Evolutionary conservation across 2,329 filamentous ascomycete genomes (phyloP).

Genomic region (Colletotrichum liriopes): DNA sequence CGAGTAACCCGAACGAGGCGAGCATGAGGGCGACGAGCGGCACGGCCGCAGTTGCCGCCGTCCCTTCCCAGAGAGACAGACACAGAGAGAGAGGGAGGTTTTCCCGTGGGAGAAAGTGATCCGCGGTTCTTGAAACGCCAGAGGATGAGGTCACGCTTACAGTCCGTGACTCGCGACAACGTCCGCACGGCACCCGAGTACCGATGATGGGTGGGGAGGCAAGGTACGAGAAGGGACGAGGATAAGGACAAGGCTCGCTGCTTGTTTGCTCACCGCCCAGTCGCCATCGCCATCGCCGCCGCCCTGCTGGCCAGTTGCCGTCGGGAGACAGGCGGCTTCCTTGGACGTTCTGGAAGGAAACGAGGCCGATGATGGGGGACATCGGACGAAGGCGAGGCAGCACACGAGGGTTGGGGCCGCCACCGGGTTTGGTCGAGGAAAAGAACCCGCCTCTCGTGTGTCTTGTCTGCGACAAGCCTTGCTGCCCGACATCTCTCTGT

Average conservation of each 20-base stretch:
- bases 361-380: conserved; percentile 6
- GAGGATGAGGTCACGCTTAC: conserved; percentile 4
- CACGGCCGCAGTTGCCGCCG: neutral
- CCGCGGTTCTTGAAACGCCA: conserved; percentile 36
- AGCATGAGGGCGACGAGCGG: conserved; percentile 1
- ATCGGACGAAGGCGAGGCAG: conserved; percentile 29
- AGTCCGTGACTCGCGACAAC: conserved; percentile 2
- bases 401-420: neutral
- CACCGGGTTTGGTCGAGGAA: neutral
- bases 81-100: neutral
- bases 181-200: neutral
- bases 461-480: neutral
- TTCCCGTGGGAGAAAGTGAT: conserved; percentile 13
- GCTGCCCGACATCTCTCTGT: neutral
- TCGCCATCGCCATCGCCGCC: no score
- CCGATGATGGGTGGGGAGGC: neutral
- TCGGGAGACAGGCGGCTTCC: neutral
- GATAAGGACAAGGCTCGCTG: neutral
- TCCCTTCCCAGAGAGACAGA: neutral
- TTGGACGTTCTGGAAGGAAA: conserved; percentile 31
- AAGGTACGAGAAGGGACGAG: neutral
- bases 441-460: neutral
- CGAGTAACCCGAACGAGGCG: neutral
- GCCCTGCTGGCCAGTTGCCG: neutral
- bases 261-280: neutral